These are phyloP conservation scores for Amniculicola lignicola DNA, from an alignment of 495 filamentous ascomycete genomes.

Conservation along the genomic window DNA sequence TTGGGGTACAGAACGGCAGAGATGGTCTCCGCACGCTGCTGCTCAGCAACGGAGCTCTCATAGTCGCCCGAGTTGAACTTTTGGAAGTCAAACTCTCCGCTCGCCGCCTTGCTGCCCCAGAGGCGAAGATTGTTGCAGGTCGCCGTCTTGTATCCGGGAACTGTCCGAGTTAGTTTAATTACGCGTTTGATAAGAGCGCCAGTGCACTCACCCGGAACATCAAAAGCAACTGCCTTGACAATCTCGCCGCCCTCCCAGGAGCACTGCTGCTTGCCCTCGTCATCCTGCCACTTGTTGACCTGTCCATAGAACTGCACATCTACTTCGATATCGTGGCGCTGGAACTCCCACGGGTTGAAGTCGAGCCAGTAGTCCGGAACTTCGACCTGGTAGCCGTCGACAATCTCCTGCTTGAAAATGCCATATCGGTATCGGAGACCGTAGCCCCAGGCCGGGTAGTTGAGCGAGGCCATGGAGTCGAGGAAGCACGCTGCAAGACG, in stretches of 20 bases:
- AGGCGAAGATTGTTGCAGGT: slow-evolving; percentile 94
- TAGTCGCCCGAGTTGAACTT: slow-evolving; percentile 99
- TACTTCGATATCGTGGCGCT: slow-evolving; percentile 88
- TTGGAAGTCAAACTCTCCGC: slow-evolving; percentile 97
- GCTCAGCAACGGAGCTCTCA: slow-evolving; percentile 92
- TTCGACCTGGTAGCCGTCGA: slow-evolving; percentile 95
- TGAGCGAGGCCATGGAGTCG: slow-evolving; percentile 89
- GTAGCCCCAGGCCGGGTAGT: slow-evolving; percentile 97
- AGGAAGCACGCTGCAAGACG: slow-evolving; percentile 95
- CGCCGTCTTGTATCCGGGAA: slow-evolving; percentile 84
- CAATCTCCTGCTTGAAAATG: slow-evolving; percentile 99
- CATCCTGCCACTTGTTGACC: slow-evolving; percentile 69
- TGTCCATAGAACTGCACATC: slow-evolving; percentile 94
- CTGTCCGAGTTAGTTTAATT: slow-evolving; percentile 25
- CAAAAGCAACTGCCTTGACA: slow-evolving; percentile 89
- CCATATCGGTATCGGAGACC: slow-evolving; percentile 93
- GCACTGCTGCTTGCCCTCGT: slow-evolving; percentile 66
- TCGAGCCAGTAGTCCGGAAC: slow-evolving; percentile 99
- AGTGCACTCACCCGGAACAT: slow-evolving; percentile 64
- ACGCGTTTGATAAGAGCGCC: background rate
- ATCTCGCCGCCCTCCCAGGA: slow-evolving; percentile 91
- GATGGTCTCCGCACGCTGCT: slow-evolving; percentile 95
- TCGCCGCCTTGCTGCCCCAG: slow-evolving; percentile 95
- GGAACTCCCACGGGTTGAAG: slow-evolving; percentile 99
- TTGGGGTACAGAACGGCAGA: slow-evolving; percentile 97